Evolutionary conservation across 805 yeast genomes (phyloP), one percentile per base, ranked within the genome.

Genomic region (Candida pini): DNA sequence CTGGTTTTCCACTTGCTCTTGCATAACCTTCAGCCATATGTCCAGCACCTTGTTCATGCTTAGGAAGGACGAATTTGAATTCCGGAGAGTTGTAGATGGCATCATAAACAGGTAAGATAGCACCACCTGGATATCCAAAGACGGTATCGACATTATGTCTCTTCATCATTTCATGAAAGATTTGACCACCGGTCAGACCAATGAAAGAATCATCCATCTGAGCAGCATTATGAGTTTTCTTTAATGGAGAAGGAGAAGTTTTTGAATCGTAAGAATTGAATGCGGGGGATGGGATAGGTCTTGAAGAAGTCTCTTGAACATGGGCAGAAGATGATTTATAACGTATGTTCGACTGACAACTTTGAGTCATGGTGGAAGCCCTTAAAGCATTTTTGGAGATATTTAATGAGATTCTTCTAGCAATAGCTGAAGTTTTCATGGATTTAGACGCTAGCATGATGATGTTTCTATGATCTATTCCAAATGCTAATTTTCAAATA

Each of bases 11-110:
- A 30, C 71, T 63, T 26, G 95, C 98, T 48, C 95, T 74, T 37
- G 98, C 97, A 50, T 92, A 92, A 40, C 98, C 98, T 66, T 92
- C 97, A 37, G 98, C 98, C 97, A 92, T 92, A 64, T 92, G 98
- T 34, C 98, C 98, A 13, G 97, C 98, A 60, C 98, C 98, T 66
- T 92, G 98, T 64, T 92, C 98, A 62, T 92, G 97, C 53, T 94
- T 76, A 31, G 98, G 98, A 45, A 92, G 68, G 37, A 92, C 85
- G 57, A 92, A 92, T 49, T 81, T 77, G 71, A 92, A 90, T 54
- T 83, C 76, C 38, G 81, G 78, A 15, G 96, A 84, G 67, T 90
- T 83, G 70, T 82, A 85, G 49, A 92, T 92, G 48, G 97, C 97
- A 59, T 92, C 98, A 57, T 83, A 92, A 18, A 92, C 98, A 10